Conservation (phyloP, 169 alveolate species). For the Plasmodium coatneyi region DNA sequence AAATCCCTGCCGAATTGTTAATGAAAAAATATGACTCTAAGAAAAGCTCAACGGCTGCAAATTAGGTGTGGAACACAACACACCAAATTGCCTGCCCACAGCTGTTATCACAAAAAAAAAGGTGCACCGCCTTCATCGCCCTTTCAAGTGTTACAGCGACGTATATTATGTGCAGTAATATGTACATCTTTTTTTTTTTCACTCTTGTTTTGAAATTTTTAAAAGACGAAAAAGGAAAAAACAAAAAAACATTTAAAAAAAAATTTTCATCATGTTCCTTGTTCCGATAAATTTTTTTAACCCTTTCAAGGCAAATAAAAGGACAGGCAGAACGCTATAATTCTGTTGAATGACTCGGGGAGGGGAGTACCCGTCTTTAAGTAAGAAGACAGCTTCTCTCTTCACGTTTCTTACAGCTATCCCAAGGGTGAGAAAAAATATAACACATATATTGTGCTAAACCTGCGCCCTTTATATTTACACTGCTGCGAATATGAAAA, state of each 20-base stretch:
- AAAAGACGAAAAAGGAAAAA: neutral
- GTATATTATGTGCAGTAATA: neutral
- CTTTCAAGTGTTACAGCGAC: neutral
- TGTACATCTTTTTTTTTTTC: conserved; percentile 6
- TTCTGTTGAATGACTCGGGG: neutral
- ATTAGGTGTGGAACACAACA: neutral
- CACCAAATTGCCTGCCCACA: neutral
- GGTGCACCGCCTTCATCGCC: neutral
- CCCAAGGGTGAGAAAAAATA: neutral
- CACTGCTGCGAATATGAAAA: neutral
- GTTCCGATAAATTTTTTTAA: conserved; percentile 14
- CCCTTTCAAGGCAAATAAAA: conserved; percentile 1
- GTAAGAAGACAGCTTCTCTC: neutral
- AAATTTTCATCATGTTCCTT: conserved; percentile 11
- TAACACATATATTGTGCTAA: neutral
- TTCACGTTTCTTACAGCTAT: neutral
- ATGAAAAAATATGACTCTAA: conserved; percentile 34
- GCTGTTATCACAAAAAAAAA: neutral
- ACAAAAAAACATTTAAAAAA: neutral
- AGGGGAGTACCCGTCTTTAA: neutral
- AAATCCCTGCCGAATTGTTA: conserved; percentile 50
- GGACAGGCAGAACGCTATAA: neutral
- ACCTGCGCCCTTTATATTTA: neutral
- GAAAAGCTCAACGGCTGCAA: neutral
- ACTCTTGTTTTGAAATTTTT: conserved; percentile 9